phyloP scores from a whole-genome alignment of 257 asterid species.

The Rehmannia glutinosa region DNA sequence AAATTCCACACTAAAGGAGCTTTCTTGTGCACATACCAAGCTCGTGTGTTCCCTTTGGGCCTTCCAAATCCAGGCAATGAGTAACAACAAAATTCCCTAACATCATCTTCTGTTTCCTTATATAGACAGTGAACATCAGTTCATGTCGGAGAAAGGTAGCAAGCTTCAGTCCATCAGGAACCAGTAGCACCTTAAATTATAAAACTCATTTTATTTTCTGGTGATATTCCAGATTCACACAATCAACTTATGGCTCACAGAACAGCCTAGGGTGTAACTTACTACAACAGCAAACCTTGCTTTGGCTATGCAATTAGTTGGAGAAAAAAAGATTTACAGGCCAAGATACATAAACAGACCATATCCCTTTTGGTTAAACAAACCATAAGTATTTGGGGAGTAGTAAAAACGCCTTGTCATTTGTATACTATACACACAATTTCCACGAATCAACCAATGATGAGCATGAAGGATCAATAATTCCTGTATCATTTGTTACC shows the following conservation, averaged over 20 bases:
- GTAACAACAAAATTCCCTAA: neutral
- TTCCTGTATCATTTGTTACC: conserved; percentile 14
- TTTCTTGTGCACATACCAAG: no score
- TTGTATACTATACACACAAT: conserved; percentile 31
- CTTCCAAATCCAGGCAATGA: neutral
- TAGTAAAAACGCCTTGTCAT: conserved; percentile 17
- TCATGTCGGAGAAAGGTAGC: neutral
- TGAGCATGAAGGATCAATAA: conserved; percentile 14
- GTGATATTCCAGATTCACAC: neutral
- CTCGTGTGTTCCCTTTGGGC: no score
- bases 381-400: conserved; percentile 16
- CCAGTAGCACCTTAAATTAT: neutral
- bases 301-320: conserved; percentile 7
- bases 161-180: neutral
- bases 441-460: conserved; percentile 26
- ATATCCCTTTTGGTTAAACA: conserved; percentile 21
- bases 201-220: neutral
- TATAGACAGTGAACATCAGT: neutral
- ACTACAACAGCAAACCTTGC: conserved; percentile 17
- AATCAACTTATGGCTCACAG: neutral
- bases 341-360: conserved; percentile 20
- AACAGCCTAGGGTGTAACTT: neutral
- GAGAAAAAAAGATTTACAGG: conserved; percentile 16
- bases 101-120: neutral
- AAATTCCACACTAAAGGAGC: no score